Conservation (phyloP, 148 eudicot genomes). For the Euryodendron excelsum region DNA sequence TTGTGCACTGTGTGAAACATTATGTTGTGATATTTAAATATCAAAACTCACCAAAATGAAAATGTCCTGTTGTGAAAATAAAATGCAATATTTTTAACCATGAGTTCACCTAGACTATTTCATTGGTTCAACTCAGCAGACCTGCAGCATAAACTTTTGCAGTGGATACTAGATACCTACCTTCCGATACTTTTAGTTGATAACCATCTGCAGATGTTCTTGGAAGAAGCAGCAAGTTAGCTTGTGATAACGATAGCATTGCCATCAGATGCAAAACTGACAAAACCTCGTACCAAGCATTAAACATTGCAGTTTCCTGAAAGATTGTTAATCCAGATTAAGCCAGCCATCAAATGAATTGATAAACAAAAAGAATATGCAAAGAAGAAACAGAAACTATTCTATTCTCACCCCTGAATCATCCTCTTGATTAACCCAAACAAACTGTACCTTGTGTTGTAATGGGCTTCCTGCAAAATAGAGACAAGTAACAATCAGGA, state of each 20-base stretch:
- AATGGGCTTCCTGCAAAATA: slow-evolving; percentile 71
- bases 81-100: too few species aligned
- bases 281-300: slow-evolving; percentile 96
- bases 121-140: too few species aligned
- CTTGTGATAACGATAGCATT: slow-evolving; percentile 73
- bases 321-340: slow-evolving; percentile 14
- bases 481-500: slow-evolving; percentile 10
- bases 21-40: too few species aligned
- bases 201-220: slow-evolving; percentile 85
- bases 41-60: too few species aligned
- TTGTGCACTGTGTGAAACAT: too few species aligned
- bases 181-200: slow-evolving; percentile 93
- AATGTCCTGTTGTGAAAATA: too few species aligned
- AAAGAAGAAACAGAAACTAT: slow-evolving; percentile 1
- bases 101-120: too few species aligned
- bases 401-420: slow-evolving; percentile 62
- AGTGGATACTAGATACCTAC: too few species aligned
- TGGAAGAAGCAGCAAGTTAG: slow-evolving; percentile 90
- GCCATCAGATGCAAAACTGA: slow-evolving; percentile 98
- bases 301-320: slow-evolving; percentile 81
- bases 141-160: too few species aligned
- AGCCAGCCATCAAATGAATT: not conserved
- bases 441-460: slow-evolving; percentile 82
- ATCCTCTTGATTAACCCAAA: slow-evolving; percentile 96
- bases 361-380: not conserved